These are phyloP conservation scores for Lachancea kluyveri DNA, from an alignment of 805 yeast genomes.

Conservation along the genomic window DNA sequence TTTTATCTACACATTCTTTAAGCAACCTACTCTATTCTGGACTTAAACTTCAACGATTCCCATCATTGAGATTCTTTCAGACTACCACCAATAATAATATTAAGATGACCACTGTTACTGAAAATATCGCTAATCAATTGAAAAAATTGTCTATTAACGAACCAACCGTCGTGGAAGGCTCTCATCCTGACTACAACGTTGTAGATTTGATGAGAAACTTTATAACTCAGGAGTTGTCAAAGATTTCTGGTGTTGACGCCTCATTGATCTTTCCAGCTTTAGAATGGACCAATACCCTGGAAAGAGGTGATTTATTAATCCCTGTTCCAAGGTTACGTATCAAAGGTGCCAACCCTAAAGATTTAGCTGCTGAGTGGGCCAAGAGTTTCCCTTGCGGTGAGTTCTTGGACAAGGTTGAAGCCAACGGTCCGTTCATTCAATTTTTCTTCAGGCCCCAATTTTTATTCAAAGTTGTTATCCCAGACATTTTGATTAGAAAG, in stretches of 20 bases:
- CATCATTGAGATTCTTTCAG: background rate
- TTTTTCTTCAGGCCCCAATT: constrained; percentile 70
- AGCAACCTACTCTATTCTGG: constrained; percentile 1
- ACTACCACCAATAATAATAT: too few relatives aligned
- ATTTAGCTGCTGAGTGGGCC: constrained; percentile 72
- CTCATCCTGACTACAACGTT: constrained; percentile 73
- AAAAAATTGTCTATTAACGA: constrained; percentile 31
- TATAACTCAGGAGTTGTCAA: constrained; percentile 70
- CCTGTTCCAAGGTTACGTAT: constrained; percentile 91
- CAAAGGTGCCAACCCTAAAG: constrained; percentile 73
- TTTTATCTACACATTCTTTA: background rate
- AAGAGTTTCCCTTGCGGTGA: constrained; percentile 66
- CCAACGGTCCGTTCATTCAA: constrained; percentile 88
- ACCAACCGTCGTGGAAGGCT: constrained; percentile 47
- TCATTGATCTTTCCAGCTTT: constrained; percentile 72
- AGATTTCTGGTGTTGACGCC: constrained; percentile 65
- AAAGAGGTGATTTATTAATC: constrained; percentile 86
- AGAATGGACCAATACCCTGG: constrained; percentile 80
- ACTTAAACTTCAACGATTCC: constrained; percentile 1
- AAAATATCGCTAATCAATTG: constrained; percentile 26
- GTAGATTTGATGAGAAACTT: constrained; percentile 87
- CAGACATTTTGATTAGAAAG: constrained; percentile 57
- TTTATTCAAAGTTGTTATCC: constrained; percentile 61
- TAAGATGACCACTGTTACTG: constrained; percentile 1
- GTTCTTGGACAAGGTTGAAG: constrained; percentile 61